Evolutionary conservation across 2,329 filamentous ascomycete genomes (phyloP), one percentile per base, ranked within the genome.

Genomic region (Parafenestella ontariensis): DNA sequence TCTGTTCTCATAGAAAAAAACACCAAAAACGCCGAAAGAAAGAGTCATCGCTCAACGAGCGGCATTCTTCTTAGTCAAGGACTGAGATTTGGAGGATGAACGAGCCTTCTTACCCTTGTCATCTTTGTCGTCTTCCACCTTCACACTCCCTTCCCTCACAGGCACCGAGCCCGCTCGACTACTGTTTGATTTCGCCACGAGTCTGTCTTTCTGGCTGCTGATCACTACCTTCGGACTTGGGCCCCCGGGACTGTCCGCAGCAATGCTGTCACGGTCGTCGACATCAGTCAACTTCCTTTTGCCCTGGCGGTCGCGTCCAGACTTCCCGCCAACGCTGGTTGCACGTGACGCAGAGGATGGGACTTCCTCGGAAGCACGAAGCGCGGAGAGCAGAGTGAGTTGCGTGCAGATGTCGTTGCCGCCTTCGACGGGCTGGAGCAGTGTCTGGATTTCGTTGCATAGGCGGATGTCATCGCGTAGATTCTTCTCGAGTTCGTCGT

Each of bases 391-490:
- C n/a, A 82, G 75, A 17, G 76, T 76, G 49, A 82, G 72, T 49
- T 75, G 75, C 48, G 78, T 76, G 46, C 68, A 68, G 46, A 77
- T 72, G 49, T 78, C 77, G 66, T 78, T 79, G 39, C 60, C 68
- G 24, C 65, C 67, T 21, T 77, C 75, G 41, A 77, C 74, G 40
- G 78, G 77, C 51, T 78, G 75, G 40, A 80, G 70, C 28, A 79
- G 72, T 44, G 77, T 73, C 39, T 75, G 63, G 33, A 80, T 76
- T 55, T 81, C 77, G 54, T 82, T 79, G 61, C 69, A 74, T 17
- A 81, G 67, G 49, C 79, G 79, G 60, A 82, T 76, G 52, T 81
- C 80, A 36, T 81, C 79, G 31, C 81, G 77, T 39, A 81, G 76
- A 15, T 77, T 70, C 31, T 76, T 70, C 58, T 81, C 79, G 3